Base-by-base conservation (phyloP, 805 yeast species). In the Wickerhamia fluorescens region DNA sequence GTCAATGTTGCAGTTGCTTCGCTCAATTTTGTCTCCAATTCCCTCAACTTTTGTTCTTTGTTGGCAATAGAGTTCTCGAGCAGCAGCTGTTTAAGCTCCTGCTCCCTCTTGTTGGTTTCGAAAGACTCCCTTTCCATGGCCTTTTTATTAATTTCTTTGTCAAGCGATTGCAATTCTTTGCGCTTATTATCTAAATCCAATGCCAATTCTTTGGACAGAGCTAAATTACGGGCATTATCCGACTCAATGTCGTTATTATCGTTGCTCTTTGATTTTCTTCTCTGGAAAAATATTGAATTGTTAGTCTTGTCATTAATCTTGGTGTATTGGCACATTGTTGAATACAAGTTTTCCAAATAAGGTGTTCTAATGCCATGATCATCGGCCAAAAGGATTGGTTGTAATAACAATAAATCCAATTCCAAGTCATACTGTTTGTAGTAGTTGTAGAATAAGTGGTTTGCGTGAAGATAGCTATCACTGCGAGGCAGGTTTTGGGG, bases 301-400 rank as follows among this genome's bases (percentile, higher is more conserved):
- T 34, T 26, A 10, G 36, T 31, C 2, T 42, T 35, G 8, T 42
- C 44, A 37, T 75, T 77, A 35, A 71, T 56, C 35, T 62, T 67
- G 31, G 62, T 67, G 30, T 63, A 68, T 49, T 81, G 88, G 38
- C 83, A 75, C 63, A 81, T 61, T 30, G 77, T 70, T 3, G 95
- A 86, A 50, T 85, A 88, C 33, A 85, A 58, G 42, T 84, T 84
- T 57, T 88, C 96, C 51, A 88, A 64, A 51, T 88, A 88, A 2
- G 96, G 96, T 1, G 96, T 85, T 50, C 81, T 79, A 31, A 86
- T 77, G 27, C 80, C 78, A 48, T 73, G 73, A 49, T 87, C 95
- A 57, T 87, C 95, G n/a, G 92, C 95, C 33, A 87, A 63, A 31
- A 88, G 61, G 29, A 88, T 88, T 4, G 95, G 94, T 48, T 86